A percentile compares a stretch with the other conserved stretches of the same genome.
These are phyloP conservation scores for Trypanosoma rangeli DNA, from an alignment of 208 protist species.

Conservation along the genomic window DNA sequence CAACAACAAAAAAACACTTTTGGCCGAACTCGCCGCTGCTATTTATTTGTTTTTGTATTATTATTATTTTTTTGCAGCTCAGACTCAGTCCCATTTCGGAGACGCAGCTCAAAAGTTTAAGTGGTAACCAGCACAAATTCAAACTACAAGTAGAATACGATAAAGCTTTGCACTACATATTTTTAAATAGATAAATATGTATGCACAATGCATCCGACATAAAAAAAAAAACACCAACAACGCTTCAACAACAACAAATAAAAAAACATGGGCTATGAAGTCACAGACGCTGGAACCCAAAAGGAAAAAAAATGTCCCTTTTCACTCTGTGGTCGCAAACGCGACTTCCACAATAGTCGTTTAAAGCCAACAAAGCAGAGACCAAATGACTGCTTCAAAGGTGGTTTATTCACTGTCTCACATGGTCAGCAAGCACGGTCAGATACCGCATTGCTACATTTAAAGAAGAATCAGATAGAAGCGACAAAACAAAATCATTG, in stretches of 20 bases:
- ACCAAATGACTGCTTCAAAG: neutral
- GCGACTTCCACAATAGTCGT: too few relatives aligned
- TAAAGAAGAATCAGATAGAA: neutral
- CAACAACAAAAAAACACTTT: slow-evolving; percentile 7
- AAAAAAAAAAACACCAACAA: neutral
- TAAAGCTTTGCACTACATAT: neutral
- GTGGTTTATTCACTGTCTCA: neutral
- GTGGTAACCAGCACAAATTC: neutral
- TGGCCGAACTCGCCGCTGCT: neutral
- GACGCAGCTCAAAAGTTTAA: neutral
- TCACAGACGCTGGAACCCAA: neutral
- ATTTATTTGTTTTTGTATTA: neutral
- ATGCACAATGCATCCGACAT: neutral
- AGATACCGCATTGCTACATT: neutral
- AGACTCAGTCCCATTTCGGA: neutral
- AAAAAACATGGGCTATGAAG: neutral
- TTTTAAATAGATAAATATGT: neutral
- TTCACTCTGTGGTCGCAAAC: too few relatives aligned
- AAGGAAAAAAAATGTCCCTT: neutral
- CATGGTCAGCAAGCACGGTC: neutral
- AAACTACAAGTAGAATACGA: neutral
- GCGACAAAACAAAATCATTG: neutral
- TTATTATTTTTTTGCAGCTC: neutral
- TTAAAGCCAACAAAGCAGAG: too few relatives aligned
- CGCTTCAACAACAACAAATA: neutral